Conservation (phyloP, 139 green algal genomes). For the Micromonas commoda region DNA sequence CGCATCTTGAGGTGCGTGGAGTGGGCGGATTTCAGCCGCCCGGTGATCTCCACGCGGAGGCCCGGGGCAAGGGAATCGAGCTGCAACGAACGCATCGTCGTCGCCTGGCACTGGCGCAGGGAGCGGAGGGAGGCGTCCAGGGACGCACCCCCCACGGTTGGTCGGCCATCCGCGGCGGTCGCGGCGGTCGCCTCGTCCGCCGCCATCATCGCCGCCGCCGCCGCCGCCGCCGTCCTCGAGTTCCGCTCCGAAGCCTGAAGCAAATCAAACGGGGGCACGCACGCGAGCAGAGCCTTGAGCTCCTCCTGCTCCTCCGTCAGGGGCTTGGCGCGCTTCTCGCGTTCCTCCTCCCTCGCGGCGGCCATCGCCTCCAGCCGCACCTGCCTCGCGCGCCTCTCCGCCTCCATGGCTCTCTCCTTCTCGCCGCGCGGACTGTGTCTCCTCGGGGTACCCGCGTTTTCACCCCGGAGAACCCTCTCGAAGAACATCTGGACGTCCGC, state of each 20-base stretch:
- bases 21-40: slow-evolving; percentile 83
- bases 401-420: not conserved
- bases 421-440: not conserved
- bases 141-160: not conserved
- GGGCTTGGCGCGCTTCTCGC: not conserved
- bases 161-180: not conserved
- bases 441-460: not conserved
- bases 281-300: not conserved
- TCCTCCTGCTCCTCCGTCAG: not conserved
- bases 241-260: not conserved
- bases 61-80: slow-evolving; percentile 49
- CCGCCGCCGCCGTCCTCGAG: not conserved
- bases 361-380: not conserved
- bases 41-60: slow-evolving; percentile 62
- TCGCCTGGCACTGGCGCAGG: not conserved
- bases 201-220: not conserved
- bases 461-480: not conserved
- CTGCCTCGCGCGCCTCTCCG: not conserved
- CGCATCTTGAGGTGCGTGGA: slow-evolving; percentile 80
- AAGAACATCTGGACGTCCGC: not conserved
- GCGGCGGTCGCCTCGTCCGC: not conserved
- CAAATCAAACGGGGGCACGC: slow-evolving; percentile 13
- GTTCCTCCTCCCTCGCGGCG: not conserved
- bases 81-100: slow-evolving; percentile 49
- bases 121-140: not conserved